Evolutionary conservation across 1,139 yeast species (phyloP).

Genomic region (Arxiozyma telluris): DNA sequence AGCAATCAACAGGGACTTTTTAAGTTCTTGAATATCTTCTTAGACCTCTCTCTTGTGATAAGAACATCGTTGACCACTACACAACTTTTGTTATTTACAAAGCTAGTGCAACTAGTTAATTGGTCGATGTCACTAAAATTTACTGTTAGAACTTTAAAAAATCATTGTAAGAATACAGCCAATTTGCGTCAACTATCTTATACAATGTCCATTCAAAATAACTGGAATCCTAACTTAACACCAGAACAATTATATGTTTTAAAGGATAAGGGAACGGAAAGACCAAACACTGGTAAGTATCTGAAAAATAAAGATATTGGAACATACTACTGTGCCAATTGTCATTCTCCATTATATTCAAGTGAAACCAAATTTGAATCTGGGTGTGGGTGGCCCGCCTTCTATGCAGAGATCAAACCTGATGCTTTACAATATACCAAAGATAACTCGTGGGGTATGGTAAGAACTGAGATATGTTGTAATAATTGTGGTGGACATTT

Average conservation of each 20-base stretch:
- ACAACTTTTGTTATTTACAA: no score
- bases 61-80: no score
- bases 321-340: constrained; percentile 75
- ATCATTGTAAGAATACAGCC: background rate
- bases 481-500: constrained; percentile 85
- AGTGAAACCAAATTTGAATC: constrained; percentile 77
- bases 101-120: no score
- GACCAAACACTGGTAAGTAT: constrained; percentile 72
- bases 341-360: constrained; percentile 68
- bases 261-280: constrained; percentile 75
- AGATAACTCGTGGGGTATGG: constrained; percentile 66
- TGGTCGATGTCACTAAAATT: background rate
- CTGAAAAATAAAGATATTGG: constrained; percentile 43
- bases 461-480: constrained; percentile 81
- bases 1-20: no score
- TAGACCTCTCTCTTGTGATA: background rate
- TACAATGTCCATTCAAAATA: constrained; percentile 4
- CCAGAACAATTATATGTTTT: constrained; percentile 76
- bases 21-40: no score
- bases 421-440: constrained; percentile 56
- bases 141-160: background rate
- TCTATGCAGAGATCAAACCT: constrained; percentile 71
- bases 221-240: constrained; percentile 73
- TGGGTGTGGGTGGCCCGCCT: constrained; percentile 98
- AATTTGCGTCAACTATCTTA: background rate